Evolutionary conservation across 2,329 filamentous ascomycete genomes (phyloP), one percentile per base, ranked within the genome.

Genomic region (Xylaria sp.): DNA sequence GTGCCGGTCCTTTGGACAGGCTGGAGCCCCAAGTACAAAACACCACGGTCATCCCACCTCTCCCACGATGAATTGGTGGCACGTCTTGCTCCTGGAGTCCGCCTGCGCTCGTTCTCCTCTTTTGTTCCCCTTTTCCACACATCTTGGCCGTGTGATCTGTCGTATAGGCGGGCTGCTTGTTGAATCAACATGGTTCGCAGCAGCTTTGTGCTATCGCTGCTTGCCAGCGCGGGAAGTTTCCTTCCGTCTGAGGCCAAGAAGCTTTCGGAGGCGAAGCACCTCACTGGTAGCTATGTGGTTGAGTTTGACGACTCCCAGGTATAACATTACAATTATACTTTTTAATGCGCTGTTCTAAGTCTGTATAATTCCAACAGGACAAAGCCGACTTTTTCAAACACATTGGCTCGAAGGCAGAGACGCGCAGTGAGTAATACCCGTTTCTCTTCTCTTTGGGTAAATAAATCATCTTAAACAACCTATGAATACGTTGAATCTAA

Each of bases 291-390:
- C 28, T 87, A 83, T 76, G 84, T 87, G 69, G 80, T 87, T 66
- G 85, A 87, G 70, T 84, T 87, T 60, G 82, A 86, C 53, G 82
- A 85, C 23, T 79, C 80, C 8, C 77, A 83, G 72, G 85, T 86
- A 76, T 72, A 80, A 74, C 45, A 25, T 48, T 32, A 30, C 30
- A 28, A 43, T 36, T 36, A 13, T 10, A 13, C 36, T 55, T 20
- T n/a, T 46, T 15, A 25, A 1, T 28, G 10, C 64, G 32, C 66
- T 34, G 63, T 57, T 69, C 71, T 65, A 18, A 56, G 52, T 6
- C 45, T 34, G 25, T 13, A 28, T 56, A 45, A 12, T 43, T 25
- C 32, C 23, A 55, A 32, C 57, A 84, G 81, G 83, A 86, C 68
- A 73, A 78, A 8, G 74, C 78, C n/a, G 77, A 79, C 25, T 80